A percentile compares a stretch with the other conserved stretches of the same genome.
These are phyloP conservation scores for Linderina pennispora DNA, from an alignment of 192 early-diverging fungal species.

Conservation along the genomic window DNA sequence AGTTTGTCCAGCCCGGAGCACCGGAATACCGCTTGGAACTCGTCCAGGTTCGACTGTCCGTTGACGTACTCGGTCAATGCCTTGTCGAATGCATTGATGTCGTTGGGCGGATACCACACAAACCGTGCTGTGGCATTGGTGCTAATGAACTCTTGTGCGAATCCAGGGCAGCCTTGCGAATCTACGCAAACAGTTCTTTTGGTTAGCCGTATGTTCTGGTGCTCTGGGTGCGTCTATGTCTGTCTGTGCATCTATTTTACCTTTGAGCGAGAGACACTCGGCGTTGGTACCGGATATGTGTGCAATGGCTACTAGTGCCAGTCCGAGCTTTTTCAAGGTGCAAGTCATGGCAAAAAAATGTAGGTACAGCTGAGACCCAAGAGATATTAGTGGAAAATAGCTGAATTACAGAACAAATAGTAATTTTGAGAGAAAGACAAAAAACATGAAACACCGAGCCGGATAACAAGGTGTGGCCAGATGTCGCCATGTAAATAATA, in stretches of 20 bases:
- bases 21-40: conserved; percentile 46
- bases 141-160: conserved; percentile 34
- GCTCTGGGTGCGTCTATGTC: not conserved
- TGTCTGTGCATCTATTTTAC: not conserved
- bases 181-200: not conserved
- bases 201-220: not conserved
- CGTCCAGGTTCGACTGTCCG: conserved; percentile 33
- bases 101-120: conserved; percentile 40
- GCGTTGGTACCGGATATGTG: not conserved
- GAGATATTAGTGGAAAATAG: no score
- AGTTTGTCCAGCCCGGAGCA: conserved; percentile 37
- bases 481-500: no score
- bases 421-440: no score
- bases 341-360: no score
- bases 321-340: no score
- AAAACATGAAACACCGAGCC: no score
- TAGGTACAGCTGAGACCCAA: no score
- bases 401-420: no score
- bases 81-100: conserved; percentile 38
- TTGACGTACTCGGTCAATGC: conserved; percentile 41
- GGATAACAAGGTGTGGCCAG: no score
- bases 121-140: conserved; percentile 39
- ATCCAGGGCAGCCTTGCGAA: conserved; percentile 44
- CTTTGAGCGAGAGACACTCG: not conserved
- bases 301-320: not conserved